Base-by-base conservation (phyloP, 2,329 filamentous ascomycete genomes). In the Cercospora janseana region DNA sequence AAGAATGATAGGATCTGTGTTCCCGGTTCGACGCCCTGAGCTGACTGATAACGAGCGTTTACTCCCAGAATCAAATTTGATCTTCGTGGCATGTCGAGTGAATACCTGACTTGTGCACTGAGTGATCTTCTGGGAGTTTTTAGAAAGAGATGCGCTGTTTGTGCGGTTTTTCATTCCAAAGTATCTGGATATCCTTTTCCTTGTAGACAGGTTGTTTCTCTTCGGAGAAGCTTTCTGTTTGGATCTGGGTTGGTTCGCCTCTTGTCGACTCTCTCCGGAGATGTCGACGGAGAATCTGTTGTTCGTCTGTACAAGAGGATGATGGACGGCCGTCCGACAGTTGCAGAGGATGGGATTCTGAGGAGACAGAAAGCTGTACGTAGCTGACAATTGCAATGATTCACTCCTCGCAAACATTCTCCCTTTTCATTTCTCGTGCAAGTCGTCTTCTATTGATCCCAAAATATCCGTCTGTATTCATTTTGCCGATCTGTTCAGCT, bases 151-250 rank as follows among this genome's bases (percentile, higher is more conserved):
- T 52, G 63, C 29, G 61, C 51, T 58, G 57, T 51, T 46, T 56
- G 64, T 63, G 63, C 62, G 60, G 63, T 65, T 63, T 16, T 16
- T 16, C 24, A 38, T 6, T n/a, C 21, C 15, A 23, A 40, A 26
- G 59, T 60, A 52, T 61, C 55, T 60, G 55, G 58, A 52, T 32
- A 59, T 68, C 65, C 66, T 59, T 66, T 58, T 67, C 65, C 59
- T 43, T 48, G 42, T 58, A 58, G 63, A 66, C 59, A 53, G 27
- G 8, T 24, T n/a, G 20, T 13, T 6, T 13, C 35, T 40, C 35
- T 40, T 15, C 12, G 16, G 35, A 13, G 35, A 8, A 21, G 24
- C 3, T 16, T 21, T 16, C n/a, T 38, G 44, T 37, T 34, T 47
- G 44, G 44, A 47, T 40, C 35, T 56, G 65, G 65, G 64, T 66